These are phyloP conservation scores for Fusarium bulbicola DNA, from an alignment of 2,329 filamentous ascomycete genomes.

Conservation along the genomic window DNA sequence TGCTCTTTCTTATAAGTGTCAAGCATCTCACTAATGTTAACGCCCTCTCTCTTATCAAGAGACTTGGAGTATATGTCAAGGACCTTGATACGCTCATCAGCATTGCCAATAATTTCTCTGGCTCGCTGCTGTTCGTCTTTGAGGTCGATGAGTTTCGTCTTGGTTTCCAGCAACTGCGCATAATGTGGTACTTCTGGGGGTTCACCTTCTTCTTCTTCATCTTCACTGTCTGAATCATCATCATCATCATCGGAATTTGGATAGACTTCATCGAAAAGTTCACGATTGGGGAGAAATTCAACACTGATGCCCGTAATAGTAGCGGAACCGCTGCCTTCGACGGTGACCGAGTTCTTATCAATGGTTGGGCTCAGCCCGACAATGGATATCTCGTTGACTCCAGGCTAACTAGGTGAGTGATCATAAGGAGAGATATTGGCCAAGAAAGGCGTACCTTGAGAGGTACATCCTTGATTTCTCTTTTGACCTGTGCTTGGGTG, in stretches of 20 bases:
- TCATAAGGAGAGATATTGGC: background rate
- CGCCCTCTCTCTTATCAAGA: slow-evolving; percentile 46
- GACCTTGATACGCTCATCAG: slow-evolving; percentile 50
- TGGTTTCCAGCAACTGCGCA: slow-evolving; percentile 37
- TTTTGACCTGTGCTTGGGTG: slow-evolving; percentile 65
- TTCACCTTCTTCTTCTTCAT: slow-evolving; percentile 39
- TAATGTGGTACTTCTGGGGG: slow-evolving; percentile 30
- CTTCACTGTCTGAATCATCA: slow-evolving; percentile 45
- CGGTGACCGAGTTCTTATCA: slow-evolving; percentile 67
- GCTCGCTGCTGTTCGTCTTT: slow-evolving; percentile 34
- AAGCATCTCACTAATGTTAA: slow-evolving; percentile 51
- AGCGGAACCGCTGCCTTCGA: slow-evolving; percentile 65
- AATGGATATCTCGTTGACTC: slow-evolving; percentile 67
- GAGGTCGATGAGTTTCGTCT: slow-evolving; percentile 45
- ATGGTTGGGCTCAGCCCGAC: slow-evolving; percentile 63
- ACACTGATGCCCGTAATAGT: slow-evolving; percentile 70
- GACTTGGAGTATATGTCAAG: slow-evolving; percentile 53
- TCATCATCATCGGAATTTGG: slow-evolving; percentile 53
- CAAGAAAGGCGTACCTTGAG: slow-evolving; percentile 37
- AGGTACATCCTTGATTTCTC: slow-evolving; percentile 64
- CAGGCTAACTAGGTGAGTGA: slow-evolving; percentile 50
- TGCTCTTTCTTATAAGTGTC: slow-evolving; percentile 55
- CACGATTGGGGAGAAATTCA: slow-evolving; percentile 63
- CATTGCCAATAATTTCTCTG: slow-evolving; percentile 35
- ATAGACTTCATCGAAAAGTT: slow-evolving; percentile 64